These are phyloP conservation scores for Oemleria cerasiformis DNA, from an alignment of 306 rosid genomes.

Conservation along the genomic window DNA sequence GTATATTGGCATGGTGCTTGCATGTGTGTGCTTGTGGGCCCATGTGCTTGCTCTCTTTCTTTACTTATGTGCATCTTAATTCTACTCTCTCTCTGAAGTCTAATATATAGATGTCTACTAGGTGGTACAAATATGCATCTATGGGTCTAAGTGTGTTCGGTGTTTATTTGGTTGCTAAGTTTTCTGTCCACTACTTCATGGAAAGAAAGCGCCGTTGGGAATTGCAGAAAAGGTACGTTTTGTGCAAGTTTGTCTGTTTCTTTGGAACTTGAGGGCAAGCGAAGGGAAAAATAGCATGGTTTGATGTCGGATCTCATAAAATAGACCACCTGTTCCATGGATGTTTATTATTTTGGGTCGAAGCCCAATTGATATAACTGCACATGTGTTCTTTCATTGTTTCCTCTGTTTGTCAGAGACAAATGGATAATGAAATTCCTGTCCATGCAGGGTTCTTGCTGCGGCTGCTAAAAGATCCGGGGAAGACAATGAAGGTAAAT, in stretches of 20 bases:
- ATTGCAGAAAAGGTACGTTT: slow-evolving; percentile 60
- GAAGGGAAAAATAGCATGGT: background rate
- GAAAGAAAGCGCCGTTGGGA: slow-evolving; percentile 66
- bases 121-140: slow-evolving; percentile 95
- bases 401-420: background rate
- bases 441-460: slow-evolving; percentile 81
- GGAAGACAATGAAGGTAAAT: slow-evolving; percentile 68
- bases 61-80: background rate
- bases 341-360: background rate
- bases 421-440: slow-evolving; percentile 17
- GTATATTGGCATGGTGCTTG: background rate
- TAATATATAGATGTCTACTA: slow-evolving; percentile 33
- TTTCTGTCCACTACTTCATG: slow-evolving; percentile 60
- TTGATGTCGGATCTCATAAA: background rate
- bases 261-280: slow-evolving; percentile 24
- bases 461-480: slow-evolving; percentile 87
- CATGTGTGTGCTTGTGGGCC: background rate
- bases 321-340: background rate
- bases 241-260: slow-evolving; percentile 24
- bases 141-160: slow-evolving; percentile 77
- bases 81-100: background rate
- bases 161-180: slow-evolving; percentile 76
- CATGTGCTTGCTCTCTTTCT: background rate
- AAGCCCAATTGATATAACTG: slow-evolving; percentile 5
- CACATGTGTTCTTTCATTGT: slow-evolving; percentile 4